Conservation (phyloP, 108 stramenopile species). For the Cyclotella distinguenda region DNA sequence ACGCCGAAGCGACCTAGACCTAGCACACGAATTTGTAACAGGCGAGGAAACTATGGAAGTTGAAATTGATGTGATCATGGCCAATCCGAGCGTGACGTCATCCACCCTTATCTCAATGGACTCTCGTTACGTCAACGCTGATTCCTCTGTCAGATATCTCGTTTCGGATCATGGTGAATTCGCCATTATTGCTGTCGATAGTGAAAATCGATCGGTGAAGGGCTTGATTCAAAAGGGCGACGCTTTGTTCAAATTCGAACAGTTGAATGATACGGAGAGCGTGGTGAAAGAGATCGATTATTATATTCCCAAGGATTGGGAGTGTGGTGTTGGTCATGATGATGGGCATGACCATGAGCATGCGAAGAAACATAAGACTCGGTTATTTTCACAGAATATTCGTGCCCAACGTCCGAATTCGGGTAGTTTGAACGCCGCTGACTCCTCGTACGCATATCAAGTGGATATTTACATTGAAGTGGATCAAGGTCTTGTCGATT, state of each 20-base stretch:
- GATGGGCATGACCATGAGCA: not conserved
- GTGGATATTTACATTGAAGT: conserved; percentile 30
- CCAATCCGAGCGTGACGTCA: not conserved
- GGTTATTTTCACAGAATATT: not conserved
- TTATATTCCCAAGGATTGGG: not conserved
- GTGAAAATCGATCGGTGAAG: not conserved
- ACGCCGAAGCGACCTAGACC: not conserved
- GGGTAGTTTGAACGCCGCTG: conserved; percentile 1
- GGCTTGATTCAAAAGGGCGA: not conserved
- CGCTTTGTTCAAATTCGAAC: not conserved
- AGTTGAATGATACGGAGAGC: not conserved
- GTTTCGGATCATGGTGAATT: not conserved
- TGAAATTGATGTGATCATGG: conserved; percentile 4
- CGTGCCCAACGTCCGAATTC: not conserved
- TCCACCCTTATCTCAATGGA: not conserved
- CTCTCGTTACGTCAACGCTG: not conserved
- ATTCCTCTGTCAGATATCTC: not conserved
- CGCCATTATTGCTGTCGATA: not conserved
- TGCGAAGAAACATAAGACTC: not conserved
- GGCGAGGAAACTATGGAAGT: too few relatives aligned
- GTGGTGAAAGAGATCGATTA: not conserved
- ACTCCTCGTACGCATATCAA: conserved; percentile 12
- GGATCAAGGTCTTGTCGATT: conserved; percentile 10
- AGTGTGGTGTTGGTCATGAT: not conserved
- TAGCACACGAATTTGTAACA: not conserved